phyloP scores from a whole-genome alignment of 176 grass and related monocot genomes.

The Aegilops longissima region DNA sequence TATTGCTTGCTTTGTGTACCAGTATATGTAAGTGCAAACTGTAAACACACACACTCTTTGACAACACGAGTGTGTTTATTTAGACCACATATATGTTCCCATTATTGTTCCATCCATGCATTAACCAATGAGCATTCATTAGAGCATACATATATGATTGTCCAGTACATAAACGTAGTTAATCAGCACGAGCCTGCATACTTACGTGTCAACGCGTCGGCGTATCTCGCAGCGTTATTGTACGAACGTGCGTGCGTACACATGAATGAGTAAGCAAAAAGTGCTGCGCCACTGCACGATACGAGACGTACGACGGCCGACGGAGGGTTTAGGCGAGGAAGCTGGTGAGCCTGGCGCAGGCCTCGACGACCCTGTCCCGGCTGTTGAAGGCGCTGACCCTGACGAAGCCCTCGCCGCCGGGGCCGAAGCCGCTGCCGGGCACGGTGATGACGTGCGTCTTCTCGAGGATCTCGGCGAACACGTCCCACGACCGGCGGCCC shows the following conservation, averaged over 20 bases:
- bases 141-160: neutral
- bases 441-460: constrained; percentile 87
- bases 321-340: constrained; percentile 42
- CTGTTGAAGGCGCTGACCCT: constrained; percentile 83
- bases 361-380: constrained; percentile 65
- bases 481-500: constrained; percentile 70
- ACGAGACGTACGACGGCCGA: neutral
- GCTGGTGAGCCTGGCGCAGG: constrained; percentile 57
- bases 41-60: neutral
- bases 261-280: neutral
- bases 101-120: neutral
- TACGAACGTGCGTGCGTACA: too few species aligned
- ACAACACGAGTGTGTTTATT: neutral
- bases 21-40: neutral
- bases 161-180: neutral
- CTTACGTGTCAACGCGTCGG: too few species aligned
- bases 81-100: neutral
- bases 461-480: constrained; percentile 84
- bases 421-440: constrained; percentile 80
- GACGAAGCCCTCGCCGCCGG: constrained; percentile 88
- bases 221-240: too few species aligned
- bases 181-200: neutral
- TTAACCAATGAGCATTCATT: neutral
- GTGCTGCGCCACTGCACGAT: too few species aligned
- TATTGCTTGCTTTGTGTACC: neutral